Conservation (phyloP, 2,329 filamentous ascomycete genomes). For the Pseudocercospora fijiensis region DNA sequence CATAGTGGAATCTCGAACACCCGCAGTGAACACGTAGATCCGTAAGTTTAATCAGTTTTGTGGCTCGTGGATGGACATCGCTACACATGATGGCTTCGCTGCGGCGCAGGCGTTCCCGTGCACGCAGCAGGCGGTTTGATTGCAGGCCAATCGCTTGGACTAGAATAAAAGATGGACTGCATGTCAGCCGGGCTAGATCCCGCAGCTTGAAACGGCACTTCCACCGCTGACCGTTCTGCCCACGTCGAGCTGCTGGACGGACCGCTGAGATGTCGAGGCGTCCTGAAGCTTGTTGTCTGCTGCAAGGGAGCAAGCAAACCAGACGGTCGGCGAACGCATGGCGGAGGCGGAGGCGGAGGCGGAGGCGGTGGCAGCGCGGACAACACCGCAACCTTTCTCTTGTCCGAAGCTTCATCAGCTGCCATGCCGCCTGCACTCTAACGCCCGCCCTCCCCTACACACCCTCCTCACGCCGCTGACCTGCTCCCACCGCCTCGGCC, state of each 20-base stretch:
- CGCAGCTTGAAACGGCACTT: neutral
- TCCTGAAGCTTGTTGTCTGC: neutral
- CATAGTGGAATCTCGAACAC: too few species aligned
- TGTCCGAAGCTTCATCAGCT: neutral
- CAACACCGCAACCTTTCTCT: neutral
- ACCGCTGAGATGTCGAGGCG: neutral
- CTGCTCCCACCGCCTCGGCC: neutral
- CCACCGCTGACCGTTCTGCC: neutral
- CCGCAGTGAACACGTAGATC: too few species aligned
- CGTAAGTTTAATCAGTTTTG: too few species aligned
- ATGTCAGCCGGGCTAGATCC: neutral
- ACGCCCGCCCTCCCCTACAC: neutral
- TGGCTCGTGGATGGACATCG: too few species aligned
- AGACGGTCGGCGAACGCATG: slow-evolving; percentile 1
- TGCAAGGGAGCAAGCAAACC: neutral
- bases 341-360: too few species aligned
- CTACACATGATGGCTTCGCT: neutral
- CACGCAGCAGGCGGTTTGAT: neutral
- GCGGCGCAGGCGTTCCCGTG: neutral
- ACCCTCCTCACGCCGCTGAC: neutral
- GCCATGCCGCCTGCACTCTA: slow-evolving; percentile 1
- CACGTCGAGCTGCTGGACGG: slow-evolving; percentile 2
- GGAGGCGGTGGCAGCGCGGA: neutral
- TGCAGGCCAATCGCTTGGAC: neutral
- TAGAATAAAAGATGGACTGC: slow-evolving; percentile 5